These are phyloP conservation scores for Nowakowskiella sp. DNA, from an alignment of 192 early-diverging fungal genomes.

Conservation along the genomic window DNA sequence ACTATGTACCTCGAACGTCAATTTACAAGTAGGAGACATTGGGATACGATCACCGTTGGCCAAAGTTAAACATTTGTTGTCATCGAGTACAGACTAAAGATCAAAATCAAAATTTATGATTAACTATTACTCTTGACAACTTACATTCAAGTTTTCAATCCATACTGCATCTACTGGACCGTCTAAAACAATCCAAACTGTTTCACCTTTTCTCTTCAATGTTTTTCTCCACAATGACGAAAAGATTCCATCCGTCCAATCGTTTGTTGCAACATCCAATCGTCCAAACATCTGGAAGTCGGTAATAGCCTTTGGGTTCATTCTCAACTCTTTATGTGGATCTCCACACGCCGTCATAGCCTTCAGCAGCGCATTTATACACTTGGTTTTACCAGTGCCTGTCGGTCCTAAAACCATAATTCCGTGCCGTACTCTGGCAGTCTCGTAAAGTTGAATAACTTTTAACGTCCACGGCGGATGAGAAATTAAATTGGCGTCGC, in stretches of 20 bases:
- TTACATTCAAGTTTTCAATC: conserved; percentile 62
- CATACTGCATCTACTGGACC: conserved; percentile 60
- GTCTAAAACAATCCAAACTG: conserved; percentile 56
- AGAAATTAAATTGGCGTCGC: conserved; percentile 47
- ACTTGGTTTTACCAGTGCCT: conserved; percentile 55
- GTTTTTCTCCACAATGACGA: conserved; percentile 58
- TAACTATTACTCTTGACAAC: not conserved
- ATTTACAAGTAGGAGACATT: conserved; percentile 54
- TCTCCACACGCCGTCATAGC: conserved; percentile 58
- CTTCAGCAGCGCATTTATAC: conserved; percentile 49
- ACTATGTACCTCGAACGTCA: conserved; percentile 55
- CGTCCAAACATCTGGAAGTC: conserved; percentile 63
- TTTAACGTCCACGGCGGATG: conserved; percentile 61
- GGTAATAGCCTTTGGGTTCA: conserved; percentile 62
- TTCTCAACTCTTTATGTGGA: conserved; percentile 55
- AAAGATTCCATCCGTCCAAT: conserved; percentile 64
- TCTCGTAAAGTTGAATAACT: conserved; percentile 59
- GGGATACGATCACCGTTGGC: conserved; percentile 59
- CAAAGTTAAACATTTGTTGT: conserved; percentile 60
- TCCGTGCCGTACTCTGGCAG: conserved; percentile 49
- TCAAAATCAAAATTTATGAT: conserved; percentile 8
- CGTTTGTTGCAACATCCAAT: conserved; percentile 57
- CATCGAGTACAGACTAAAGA: conserved; percentile 55
- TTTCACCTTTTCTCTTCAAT: conserved; percentile 50
- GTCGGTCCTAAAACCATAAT: conserved; percentile 62